Percentiles rank a stretch among this genome's conserved stretches.
Evolutionary conservation across 371 early-diverging fungal species (phyloP).

Genomic region (Smittium mucronatum): DNA sequence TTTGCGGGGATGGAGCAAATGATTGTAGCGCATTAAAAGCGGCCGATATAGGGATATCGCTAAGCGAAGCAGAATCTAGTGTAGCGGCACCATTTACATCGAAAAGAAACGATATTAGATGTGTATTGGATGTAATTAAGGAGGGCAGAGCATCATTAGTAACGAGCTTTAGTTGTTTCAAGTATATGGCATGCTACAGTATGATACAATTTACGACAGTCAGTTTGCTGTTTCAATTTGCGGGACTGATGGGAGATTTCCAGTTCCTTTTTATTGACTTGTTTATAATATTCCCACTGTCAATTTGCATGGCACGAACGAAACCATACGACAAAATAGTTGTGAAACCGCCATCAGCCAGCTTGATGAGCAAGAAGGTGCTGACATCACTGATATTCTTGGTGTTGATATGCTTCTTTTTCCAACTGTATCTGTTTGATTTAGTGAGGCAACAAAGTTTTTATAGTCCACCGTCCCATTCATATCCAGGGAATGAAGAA

Average conservation of each 20-base stretch:
- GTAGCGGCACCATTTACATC: constrained; percentile 97
- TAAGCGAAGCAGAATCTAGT: constrained; percentile 94
- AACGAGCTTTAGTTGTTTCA: constrained; percentile 94
- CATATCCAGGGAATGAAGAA: constrained; percentile 43
- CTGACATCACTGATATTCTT: constrained; percentile 82
- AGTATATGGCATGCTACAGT: constrained; percentile 90
- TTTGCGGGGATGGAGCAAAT: constrained; percentile 99
- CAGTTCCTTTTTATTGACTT: constrained; percentile 89
- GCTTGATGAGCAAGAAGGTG: constrained; percentile 76
- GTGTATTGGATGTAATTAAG: constrained; percentile 66
- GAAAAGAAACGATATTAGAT: constrained; percentile 70
- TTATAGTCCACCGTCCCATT: constrained; percentile 42
- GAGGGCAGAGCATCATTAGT: constrained; percentile 97
- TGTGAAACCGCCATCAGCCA: constrained; percentile 83
- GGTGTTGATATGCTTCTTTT: constrained; percentile 56
- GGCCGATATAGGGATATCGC: constrained; percentile 95
- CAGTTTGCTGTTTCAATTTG: constrained; percentile 71
- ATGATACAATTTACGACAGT: constrained; percentile 85
- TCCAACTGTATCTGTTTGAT: constrained; percentile 62
- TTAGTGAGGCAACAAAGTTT: constrained; percentile 56
- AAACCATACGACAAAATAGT: constrained; percentile 60
- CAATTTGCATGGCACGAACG: constrained; percentile 64
- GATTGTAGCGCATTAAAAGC: constrained; percentile 98
- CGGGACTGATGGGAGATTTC: constrained; percentile 77
- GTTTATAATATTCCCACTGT: constrained; percentile 79